Conservation (phyloP, 2,329 filamentous ascomycete genomes). For the Colletotrichum brevisporum region DNA sequence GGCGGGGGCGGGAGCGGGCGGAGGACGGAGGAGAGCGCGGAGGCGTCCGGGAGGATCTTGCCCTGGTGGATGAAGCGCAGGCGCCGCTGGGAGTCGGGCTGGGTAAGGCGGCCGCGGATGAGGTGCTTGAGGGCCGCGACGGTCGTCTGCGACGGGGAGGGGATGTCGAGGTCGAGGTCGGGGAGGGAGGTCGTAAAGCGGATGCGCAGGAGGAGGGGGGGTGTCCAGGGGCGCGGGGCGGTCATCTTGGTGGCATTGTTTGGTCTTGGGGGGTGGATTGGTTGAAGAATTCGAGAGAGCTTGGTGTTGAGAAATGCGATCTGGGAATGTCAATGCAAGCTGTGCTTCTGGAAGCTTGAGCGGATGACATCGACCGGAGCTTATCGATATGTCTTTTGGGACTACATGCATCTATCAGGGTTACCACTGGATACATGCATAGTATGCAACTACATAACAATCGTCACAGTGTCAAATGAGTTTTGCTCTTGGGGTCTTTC, state of each 20-base stretch:
- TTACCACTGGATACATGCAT: neutral
- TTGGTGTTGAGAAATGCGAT: neutral
- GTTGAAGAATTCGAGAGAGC: neutral
- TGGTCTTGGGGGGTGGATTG: neutral
- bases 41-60: constrained; percentile 83
- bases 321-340: neutral
- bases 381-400: neutral
- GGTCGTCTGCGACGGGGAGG: constrained; percentile 77
- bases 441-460: neutral
- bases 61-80: constrained; percentile 93
- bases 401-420: neutral
- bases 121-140: constrained; percentile 85
- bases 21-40: constrained; percentile 77
- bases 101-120: constrained; percentile 80
- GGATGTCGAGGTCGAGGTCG: constrained; percentile 85
- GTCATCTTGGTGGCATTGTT: constrained; percentile 32
- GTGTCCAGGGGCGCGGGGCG: constrained; percentile 42
- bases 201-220: constrained; percentile 82
- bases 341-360: neutral
- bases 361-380: neutral
- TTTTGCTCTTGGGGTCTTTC: too few species aligned
- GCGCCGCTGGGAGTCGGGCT: constrained; percentile 74
- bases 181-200: constrained; percentile 90
- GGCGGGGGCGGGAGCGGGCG: constrained; percentile 72
- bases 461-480: too few species aligned